Percentiles rank a stretch among this genome's conserved stretches.
Conservation (phyloP, 345 rosid species). For the Erodium maritimum region DNA sequence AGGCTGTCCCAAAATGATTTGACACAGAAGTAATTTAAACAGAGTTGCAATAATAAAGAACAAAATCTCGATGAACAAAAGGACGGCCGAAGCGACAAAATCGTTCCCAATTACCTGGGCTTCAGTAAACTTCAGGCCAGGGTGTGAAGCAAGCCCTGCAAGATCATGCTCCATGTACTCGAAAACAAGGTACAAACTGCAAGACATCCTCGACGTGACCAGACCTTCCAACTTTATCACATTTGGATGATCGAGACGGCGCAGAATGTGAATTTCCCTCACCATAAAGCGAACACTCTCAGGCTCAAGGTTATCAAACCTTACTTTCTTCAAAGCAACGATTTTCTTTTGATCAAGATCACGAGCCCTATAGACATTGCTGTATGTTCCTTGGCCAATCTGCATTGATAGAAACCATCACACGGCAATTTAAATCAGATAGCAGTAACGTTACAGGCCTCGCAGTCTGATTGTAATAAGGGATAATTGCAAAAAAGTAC, state of each 20-base stretch:
- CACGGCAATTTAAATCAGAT: neutral
- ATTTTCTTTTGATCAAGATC: constrained; percentile 87
- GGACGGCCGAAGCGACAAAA: too few species aligned
- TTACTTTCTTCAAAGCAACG: constrained; percentile 94
- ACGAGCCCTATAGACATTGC: constrained; percentile 92
- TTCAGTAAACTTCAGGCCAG: constrained; percentile 78
- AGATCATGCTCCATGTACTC: constrained; percentile 99
- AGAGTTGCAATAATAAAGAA: neutral
- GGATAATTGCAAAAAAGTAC: too few species aligned
- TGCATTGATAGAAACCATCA: constrained; percentile 25
- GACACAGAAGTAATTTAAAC: neutral
- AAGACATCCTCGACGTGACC: constrained; percentile 98
- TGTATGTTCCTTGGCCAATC: constrained; percentile 99
- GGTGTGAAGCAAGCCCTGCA: constrained; percentile 91
- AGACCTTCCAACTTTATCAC: constrained; percentile 92
- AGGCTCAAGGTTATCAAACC: constrained; percentile 91
- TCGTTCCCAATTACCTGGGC: constrained; percentile 45
- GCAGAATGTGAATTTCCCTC: constrained; percentile 85
- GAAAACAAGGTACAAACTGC: constrained; percentile 95
- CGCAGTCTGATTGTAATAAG: too few species aligned
- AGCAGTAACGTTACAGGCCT: too few species aligned
- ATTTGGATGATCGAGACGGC: constrained; percentile 90
- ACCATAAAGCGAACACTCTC: too few species aligned
- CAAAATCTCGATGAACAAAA: neutral
- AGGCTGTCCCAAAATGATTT: too few species aligned